Base-by-base conservation (phyloP, 148 eudicot genomes). In the Silene latifolia region DNA sequence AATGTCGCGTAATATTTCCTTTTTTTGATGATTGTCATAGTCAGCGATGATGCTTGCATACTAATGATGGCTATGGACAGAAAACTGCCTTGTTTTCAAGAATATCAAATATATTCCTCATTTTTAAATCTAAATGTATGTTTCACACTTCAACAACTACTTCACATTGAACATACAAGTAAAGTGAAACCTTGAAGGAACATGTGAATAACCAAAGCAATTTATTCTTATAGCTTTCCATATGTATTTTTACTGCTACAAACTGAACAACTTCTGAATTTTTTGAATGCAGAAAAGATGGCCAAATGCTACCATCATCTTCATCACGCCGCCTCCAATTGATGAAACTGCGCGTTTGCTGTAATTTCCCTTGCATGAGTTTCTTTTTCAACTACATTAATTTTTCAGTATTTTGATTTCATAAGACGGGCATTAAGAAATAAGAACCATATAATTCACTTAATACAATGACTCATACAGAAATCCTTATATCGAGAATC, bases 271-370 rank as follows among this genome's bases (percentile, higher is more conserved):
- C 12, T 62, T 18, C 23, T 20, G 3, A 11, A 17, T 71, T 20
- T 79, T 59, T 39, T 75, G 53, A 25, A 18, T 82, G 74, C 88
- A 93, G 98, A 82, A 87, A 59, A 85, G 82, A 47, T 93, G 95
- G 93, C 90, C 87, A n/a, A 51, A 66, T 7, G 77, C 87, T 69
- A 73, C 53, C 23, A 48, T 93, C 63, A 69, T 91, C 80, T 86
- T 89, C 59, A 80, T 89, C 71, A 87, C 98, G 71, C 95, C 97
- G 35, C 98, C 97, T 53, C 98, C 98, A 67, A 88, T 93, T 23
- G 97, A 93, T 70, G 98, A 93, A 87, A 86, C 65, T 70, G 88
- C 78, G 23, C 97, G 98, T 47, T 82, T 89, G 44, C 57, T 72
- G 98, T 93, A 82, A 80, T 79, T 79, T 39, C 78, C 67, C 80